A percentile compares a stretch with the other conserved stretches of the same genome.
Evolutionary conservation across 768 basidiomycete species (phyloP).

Genomic region (Cystoderma amianthinum): DNA sequence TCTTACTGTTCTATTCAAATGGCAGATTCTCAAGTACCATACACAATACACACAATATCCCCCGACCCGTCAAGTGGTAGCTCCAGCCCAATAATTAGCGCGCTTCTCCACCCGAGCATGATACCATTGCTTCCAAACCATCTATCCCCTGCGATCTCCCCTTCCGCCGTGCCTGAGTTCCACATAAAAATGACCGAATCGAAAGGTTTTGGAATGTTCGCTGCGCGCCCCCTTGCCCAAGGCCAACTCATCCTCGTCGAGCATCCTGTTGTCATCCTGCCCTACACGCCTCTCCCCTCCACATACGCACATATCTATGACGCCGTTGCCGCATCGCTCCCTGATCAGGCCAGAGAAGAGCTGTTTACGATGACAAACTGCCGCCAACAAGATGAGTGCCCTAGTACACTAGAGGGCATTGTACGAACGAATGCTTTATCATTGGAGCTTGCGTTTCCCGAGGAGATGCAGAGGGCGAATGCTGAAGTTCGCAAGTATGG

Average conservation of each 20-base stretch:
- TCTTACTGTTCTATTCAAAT: too few relatives aligned
- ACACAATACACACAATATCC: too few relatives aligned
- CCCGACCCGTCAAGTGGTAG: too few relatives aligned
- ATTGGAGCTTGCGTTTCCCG: slow-evolving; percentile 20
- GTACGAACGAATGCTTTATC: slow-evolving; percentile 33
- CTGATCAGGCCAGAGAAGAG: slow-evolving; percentile 13
- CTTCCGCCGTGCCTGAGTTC: slow-evolving; percentile 9
- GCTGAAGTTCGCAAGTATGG: slow-evolving; percentile 35
- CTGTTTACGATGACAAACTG: slow-evolving; percentile 26
- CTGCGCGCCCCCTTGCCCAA: slow-evolving; percentile 19
- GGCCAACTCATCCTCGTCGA: slow-evolving; percentile 28
- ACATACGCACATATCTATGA: slow-evolving; percentile 19
- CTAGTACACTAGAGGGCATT: slow-evolving; percentile 31
- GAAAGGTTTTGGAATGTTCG: slow-evolving; percentile 31
- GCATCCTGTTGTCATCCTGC: slow-evolving; percentile 33
- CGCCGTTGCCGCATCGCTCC: slow-evolving; percentile 19
- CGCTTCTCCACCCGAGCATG: too few relatives aligned
- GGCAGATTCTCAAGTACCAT: too few relatives aligned
- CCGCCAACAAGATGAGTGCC: slow-evolving; percentile 21
- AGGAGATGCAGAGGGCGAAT: slow-evolving; percentile 12
- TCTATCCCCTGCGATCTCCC: too few relatives aligned
- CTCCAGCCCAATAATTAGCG: too few relatives aligned
- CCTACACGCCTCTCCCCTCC: slow-evolving; percentile 18
- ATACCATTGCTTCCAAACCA: too few relatives aligned
- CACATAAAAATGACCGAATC: slow-evolving; percentile 16